phyloP scores from a whole-genome alignment of 768 basidiomycete species.

The Lactarius psammicola region DNA sequence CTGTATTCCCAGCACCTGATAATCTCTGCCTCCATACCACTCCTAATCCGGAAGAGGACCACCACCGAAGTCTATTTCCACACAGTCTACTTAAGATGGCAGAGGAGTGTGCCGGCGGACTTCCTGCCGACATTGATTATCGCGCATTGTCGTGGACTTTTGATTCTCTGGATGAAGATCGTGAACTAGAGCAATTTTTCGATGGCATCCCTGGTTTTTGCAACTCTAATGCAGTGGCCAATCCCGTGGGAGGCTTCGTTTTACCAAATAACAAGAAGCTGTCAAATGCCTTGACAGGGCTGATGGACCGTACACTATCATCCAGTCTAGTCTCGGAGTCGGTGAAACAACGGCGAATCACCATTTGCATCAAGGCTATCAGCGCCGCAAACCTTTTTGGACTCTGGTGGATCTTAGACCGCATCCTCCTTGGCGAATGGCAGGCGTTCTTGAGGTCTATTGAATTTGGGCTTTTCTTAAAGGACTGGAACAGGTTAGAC shows the following conservation, averaged over 20 bases:
- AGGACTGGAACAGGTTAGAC: neutral
- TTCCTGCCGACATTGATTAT: neutral
- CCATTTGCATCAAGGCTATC: neutral
- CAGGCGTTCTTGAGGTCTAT: neutral
- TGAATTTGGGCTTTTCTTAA: conserved; percentile 1
- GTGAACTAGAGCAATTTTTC: conserved; percentile 8
- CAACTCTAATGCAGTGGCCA: neutral
- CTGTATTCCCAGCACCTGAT: neutral
- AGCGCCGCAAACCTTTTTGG: neutral
- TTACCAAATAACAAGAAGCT: neutral
- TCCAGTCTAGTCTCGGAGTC: neutral
- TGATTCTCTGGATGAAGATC: neutral
- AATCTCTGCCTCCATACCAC: neutral
- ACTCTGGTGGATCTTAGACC: neutral
- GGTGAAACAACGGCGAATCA: conserved; percentile 7
- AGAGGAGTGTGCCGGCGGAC: neutral
- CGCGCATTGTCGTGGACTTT: neutral
- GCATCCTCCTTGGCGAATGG: neutral
- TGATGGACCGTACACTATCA: conserved; percentile 2
- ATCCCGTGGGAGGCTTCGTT: neutral
- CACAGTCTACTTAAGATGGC: neutral
- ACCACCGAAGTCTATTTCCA: neutral
- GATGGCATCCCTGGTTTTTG: conserved; percentile 9
- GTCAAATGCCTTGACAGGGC: neutral
- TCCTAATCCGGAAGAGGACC: neutral